phyloP scores from a whole-genome alignment of 768 basidiomycete genomes.

The Goffeauzyma gilvescens region DNA sequence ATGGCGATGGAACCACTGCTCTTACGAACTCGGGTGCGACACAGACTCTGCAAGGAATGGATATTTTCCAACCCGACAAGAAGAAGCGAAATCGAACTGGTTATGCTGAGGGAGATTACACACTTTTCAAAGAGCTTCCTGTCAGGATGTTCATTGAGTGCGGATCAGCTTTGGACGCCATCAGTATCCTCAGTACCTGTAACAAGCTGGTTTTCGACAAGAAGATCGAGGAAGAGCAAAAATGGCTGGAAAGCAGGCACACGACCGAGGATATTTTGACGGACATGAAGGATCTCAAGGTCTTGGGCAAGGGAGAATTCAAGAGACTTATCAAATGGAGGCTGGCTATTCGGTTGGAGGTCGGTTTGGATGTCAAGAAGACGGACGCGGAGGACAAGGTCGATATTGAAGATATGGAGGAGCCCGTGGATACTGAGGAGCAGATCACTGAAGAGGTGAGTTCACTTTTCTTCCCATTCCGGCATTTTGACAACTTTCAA shows the following conservation, averaged over 20 bases:
- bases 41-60: conserved; percentile 49
- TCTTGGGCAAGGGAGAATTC: conserved; percentile 94
- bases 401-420: conserved; percentile 37
- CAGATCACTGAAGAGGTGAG: conserved; percentile 72
- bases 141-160: conserved; percentile 53
- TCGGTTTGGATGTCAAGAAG: conserved; percentile 65
- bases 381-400: conserved; percentile 49
- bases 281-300: conserved; percentile 84
- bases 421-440: conserved; percentile 61
- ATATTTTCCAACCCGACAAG: conserved; percentile 94
- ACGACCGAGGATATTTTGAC: conserved; percentile 61
- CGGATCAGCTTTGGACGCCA: conserved; percentile 41
- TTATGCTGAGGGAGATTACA: conserved; percentile 86
- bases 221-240: conserved; percentile 10
- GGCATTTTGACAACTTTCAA: not conserved
- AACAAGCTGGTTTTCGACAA: conserved; percentile 15
- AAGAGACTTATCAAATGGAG: conserved; percentile 85
- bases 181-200: conserved; percentile 54
- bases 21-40: conserved; percentile 34
- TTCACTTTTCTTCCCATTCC: too few species aligned
- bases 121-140: conserved; percentile 54
- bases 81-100: conserved; percentile 82
- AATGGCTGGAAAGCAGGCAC: conserved; percentile 49
- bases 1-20: conserved; percentile 4
- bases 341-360: conserved; percentile 63